Evolutionary conservation across 169 alveolate species (phyloP).

Genomic region (Eimeria zaria): DNA sequence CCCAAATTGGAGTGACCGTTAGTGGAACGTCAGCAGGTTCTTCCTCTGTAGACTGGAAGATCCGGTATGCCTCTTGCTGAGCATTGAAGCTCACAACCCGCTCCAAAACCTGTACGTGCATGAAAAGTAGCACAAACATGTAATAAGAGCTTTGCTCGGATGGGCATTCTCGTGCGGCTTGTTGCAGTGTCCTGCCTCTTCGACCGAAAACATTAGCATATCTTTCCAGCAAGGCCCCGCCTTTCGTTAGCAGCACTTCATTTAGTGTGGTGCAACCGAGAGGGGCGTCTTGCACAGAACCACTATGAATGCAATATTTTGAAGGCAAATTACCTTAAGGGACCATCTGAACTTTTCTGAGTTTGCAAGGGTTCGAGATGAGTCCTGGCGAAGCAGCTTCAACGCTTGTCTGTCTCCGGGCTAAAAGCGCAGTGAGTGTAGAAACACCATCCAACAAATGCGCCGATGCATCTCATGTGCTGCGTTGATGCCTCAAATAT

Average conservation of each 20-base stretch:
- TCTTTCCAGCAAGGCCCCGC: too few species aligned
- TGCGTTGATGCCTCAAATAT: neutral
- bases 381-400: slow-evolving; percentile 34
- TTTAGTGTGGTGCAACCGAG: neutral
- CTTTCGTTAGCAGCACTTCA: neutral
- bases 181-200: neutral
- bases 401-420: slow-evolving; percentile 7
- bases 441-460: neutral
- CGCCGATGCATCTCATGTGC: neutral
- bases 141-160: neutral
- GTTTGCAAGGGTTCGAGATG: slow-evolving; percentile 15
- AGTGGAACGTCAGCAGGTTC: slow-evolving; percentile 23
- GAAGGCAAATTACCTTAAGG: slow-evolving; percentile 30
- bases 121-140: neutral
- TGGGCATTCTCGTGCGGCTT: neutral
- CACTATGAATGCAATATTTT: neutral
- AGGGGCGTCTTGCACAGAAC: neutral
- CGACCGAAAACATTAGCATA: neutral
- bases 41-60: slow-evolving; percentile 45
- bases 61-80: slow-evolving; percentile 72
- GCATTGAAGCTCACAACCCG: slow-evolving; percentile 75
- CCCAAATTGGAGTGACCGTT: slow-evolving; percentile 83
- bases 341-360: slow-evolving; percentile 73
- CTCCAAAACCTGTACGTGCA: slow-evolving; percentile 48
- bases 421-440: slow-evolving; percentile 7